A percentile compares a stretch with the other conserved stretches of the same genome.
Evolutionary conservation across 1,139 yeast genomes (phyloP).

Genomic region (Maudiozyma humilis): DNA sequence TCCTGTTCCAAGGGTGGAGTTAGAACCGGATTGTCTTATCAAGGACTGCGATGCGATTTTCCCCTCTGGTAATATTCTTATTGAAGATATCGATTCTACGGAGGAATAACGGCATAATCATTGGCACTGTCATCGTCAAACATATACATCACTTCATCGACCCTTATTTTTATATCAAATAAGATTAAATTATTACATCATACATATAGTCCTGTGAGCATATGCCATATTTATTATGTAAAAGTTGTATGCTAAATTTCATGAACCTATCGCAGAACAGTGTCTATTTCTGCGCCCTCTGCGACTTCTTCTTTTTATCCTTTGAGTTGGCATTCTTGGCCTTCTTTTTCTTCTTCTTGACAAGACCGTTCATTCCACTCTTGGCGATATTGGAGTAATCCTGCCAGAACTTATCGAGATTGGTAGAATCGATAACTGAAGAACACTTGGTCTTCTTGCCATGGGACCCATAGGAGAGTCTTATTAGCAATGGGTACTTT

Average conservation of each 20-base stretch:
- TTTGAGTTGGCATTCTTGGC: constrained; percentile 32
- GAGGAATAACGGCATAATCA: background rate
- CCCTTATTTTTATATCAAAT: background rate
- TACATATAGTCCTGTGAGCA: background rate
- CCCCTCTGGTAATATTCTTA: constrained; percentile 55
- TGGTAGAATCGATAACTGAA: constrained; percentile 52
- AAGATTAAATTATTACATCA: constrained; percentile 2
- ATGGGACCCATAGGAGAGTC: constrained; percentile 52
- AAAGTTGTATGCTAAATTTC: background rate
- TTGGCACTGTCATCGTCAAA: background rate
- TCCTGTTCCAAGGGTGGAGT: constrained; percentile 48
- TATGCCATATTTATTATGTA: background rate
- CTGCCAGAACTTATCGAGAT: constrained; percentile 60
- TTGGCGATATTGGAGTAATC: constrained; percentile 59
- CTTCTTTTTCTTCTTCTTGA: constrained; percentile 58
- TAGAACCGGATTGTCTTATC: constrained; percentile 34
- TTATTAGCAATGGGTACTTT: constrained; percentile 43
- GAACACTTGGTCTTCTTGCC: constrained; percentile 46
- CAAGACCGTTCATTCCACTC: constrained; percentile 50
- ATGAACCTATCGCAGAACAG: background rate
- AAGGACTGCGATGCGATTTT: constrained; percentile 40
- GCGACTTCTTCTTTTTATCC: constrained; percentile 12
- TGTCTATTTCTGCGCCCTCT: constrained; percentile 2
- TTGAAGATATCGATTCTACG: constrained; percentile 32
- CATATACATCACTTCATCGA: background rate